Evolutionary conservation across 108 stramenopile genomes (phyloP).

Genomic region (Cyclotella sp.): DNA sequence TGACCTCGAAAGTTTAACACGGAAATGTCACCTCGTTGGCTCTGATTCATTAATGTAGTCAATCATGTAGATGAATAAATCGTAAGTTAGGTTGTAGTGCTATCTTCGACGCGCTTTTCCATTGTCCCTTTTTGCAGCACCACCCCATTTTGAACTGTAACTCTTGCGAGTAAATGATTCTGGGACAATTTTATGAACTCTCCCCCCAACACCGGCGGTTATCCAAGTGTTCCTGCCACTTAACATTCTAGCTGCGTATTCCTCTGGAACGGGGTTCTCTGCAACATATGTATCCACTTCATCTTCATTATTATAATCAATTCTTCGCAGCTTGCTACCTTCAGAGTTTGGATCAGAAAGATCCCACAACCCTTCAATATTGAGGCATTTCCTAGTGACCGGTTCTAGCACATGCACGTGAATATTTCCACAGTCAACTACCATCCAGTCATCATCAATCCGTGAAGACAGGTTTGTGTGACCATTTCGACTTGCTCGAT

Average conservation of each 20-base stretch:
- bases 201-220: slow-evolving; percentile 29
- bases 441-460: slow-evolving; percentile 68
- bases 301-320: slow-evolving; percentile 65
- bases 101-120: slow-evolving; percentile 13
- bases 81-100: not conserved
- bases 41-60: not conserved
- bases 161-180: slow-evolving; percentile 31
- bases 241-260: slow-evolving; percentile 42
- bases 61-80: not conserved
- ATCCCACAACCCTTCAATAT: slow-evolving; percentile 82
- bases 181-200: slow-evolving; percentile 28
- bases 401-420: slow-evolving; percentile 77
- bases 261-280: slow-evolving; percentile 71
- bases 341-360: slow-evolving; percentile 33
- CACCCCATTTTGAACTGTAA: slow-evolving; percentile 51
- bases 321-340: slow-evolving; percentile 59
- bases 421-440: slow-evolving; percentile 85
- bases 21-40: not conserved
- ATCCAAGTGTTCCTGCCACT: slow-evolving; percentile 28
- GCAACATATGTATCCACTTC: slow-evolving; percentile 76
- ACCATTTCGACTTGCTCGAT: slow-evolving; percentile 38
- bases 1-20: not conserved
- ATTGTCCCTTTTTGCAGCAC: slow-evolving; percentile 15
- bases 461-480: slow-evolving; percentile 28
- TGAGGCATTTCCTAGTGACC: slow-evolving; percentile 55